Percentiles rank a stretch among this genome's conserved stretches.
phyloP scores from a whole-genome alignment of 202 grass and related monocot species.

The Schoenoplectus triqueter region DNA sequence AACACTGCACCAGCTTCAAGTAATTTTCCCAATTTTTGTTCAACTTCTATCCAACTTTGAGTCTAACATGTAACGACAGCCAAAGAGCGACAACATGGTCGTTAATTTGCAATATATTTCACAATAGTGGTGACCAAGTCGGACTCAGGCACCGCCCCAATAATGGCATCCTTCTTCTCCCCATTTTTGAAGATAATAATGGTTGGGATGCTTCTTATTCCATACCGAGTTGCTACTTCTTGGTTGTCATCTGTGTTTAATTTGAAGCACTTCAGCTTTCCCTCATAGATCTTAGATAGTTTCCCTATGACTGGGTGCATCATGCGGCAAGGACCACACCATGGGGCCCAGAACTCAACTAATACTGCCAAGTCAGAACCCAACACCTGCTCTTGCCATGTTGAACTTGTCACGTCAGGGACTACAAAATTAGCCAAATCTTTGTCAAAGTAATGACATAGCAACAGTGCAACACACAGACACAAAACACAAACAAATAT shows the following conservation, averaged over 20 bases:
- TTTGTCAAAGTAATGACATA: neutral
- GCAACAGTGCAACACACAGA: neutral
- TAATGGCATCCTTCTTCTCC: slow-evolving; percentile 52
- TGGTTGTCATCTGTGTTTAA: slow-evolving; percentile 53
- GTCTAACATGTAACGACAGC: neutral
- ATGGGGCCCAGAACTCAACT: slow-evolving; percentile 58
- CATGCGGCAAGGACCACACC: slow-evolving; percentile 56
- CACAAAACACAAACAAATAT: neutral
- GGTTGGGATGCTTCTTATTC: slow-evolving; percentile 63
- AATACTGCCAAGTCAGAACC: slow-evolving; percentile 39
- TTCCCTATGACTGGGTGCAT: slow-evolving; percentile 48
- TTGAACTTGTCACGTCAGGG: slow-evolving; percentile 45
- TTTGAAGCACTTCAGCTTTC: slow-evolving; percentile 55
- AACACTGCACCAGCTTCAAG: neutral
- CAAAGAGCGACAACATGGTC: neutral
- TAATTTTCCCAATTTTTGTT: neutral
- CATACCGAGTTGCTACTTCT: slow-evolving; percentile 40
- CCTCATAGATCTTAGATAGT: slow-evolving; percentile 36
- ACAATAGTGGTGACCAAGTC: slow-evolving; percentile 41
- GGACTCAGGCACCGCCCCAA: slow-evolving; percentile 43
- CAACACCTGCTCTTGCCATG: slow-evolving; percentile 50
- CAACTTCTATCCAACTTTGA: slow-evolving; percentile 18
- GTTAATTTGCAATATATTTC: slow-evolving; percentile 39
- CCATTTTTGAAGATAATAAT: slow-evolving; percentile 58
- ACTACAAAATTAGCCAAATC: slow-evolving; percentile 39